phyloP scores from a whole-genome alignment of 148 eudicot genomes.

The Hydrangea macrophylla region DNA sequence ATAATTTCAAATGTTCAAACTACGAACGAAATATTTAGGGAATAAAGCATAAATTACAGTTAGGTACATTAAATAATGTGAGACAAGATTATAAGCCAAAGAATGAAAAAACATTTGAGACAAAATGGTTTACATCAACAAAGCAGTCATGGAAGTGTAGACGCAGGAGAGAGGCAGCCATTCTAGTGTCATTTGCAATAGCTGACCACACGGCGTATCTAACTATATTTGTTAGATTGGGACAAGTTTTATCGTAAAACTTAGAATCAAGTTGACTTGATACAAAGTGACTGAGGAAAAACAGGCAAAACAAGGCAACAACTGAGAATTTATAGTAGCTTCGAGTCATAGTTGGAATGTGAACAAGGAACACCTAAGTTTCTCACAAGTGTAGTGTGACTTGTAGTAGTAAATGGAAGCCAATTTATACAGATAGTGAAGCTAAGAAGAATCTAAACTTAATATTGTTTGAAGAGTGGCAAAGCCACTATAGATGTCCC shows the following conservation, averaged over 20 bases:
- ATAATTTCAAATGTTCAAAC: background rate
- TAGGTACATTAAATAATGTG: too few relatives aligned
- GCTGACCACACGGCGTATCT: constrained; percentile 51
- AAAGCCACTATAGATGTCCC: constrained; percentile 26
- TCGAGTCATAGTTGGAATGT: constrained; percentile 12
- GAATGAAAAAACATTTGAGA: background rate
- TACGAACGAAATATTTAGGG: too few relatives aligned
- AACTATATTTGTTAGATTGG: constrained; percentile 48
- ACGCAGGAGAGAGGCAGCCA: constrained; percentile 75
- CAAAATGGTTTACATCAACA: constrained; percentile 44
- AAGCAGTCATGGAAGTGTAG: constrained; percentile 77
- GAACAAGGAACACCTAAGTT: constrained; percentile 4
- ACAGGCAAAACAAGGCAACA: constrained; percentile 26
- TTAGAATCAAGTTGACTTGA: constrained; percentile 51
- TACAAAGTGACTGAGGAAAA: constrained; percentile 29
- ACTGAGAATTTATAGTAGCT: background rate
- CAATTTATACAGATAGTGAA: constrained; percentile 12
- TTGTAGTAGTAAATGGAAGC: background rate
- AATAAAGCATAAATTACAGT: too few relatives aligned
- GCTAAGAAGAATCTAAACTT: background rate
- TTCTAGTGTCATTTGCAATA: constrained; percentile 60
- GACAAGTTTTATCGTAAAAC: constrained; percentile 50
- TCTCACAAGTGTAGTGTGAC: background rate
- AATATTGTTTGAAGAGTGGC: constrained; percentile 13
- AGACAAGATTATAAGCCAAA: background rate